Percentiles rank a stretch among this genome's conserved stretches.
phyloP scores from a whole-genome alignment of 495 filamentous ascomycete genomes.

The Venustampulla echinocandica region DNA sequence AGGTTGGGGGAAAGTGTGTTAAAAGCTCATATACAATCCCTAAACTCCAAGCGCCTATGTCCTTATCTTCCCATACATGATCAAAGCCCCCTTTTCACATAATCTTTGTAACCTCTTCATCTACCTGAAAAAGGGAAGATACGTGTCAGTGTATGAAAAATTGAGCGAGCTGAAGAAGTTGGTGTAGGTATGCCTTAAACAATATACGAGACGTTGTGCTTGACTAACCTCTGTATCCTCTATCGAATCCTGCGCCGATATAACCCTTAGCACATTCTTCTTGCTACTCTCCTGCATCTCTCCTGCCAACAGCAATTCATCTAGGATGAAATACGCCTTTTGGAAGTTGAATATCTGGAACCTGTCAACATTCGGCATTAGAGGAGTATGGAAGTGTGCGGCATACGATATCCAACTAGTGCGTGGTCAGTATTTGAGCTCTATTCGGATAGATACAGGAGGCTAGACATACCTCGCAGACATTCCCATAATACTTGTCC shows the following conservation, averaged over 20 bases:
- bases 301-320: constrained; percentile 89
- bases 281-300: constrained; percentile 99
- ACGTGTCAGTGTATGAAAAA: constrained; percentile 45
- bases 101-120: constrained; percentile 93
- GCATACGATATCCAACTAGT: constrained; percentile 61
- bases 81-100: constrained; percentile 52
- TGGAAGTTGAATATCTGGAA: constrained; percentile 90
- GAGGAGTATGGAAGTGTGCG: background rate
- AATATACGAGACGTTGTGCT: background rate
- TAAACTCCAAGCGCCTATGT: constrained; percentile 14
- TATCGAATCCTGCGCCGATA: constrained; percentile 86
- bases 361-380: background rate
- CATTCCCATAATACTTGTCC: constrained; percentile 99
- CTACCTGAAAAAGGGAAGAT: constrained; percentile 58
- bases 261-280: constrained; percentile 93
- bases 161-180: constrained; percentile 8
- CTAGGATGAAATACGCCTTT: constrained; percentile 97
- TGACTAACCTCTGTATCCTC: constrained; percentile 94
- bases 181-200: constrained; percentile 2
- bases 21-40: constrained; percentile 10
- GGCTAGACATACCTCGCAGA: constrained; percentile 59
- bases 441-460: background rate
- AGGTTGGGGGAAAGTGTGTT: no score
- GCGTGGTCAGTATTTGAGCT: background rate
- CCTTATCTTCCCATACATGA: constrained; percentile 5